Percentiles rank a stretch among this genome's conserved stretches.
These are phyloP conservation scores for Polyporus tsugae DNA, from an alignment of 1,284 basidiomycete genomes.

Conservation along the genomic window DNA sequence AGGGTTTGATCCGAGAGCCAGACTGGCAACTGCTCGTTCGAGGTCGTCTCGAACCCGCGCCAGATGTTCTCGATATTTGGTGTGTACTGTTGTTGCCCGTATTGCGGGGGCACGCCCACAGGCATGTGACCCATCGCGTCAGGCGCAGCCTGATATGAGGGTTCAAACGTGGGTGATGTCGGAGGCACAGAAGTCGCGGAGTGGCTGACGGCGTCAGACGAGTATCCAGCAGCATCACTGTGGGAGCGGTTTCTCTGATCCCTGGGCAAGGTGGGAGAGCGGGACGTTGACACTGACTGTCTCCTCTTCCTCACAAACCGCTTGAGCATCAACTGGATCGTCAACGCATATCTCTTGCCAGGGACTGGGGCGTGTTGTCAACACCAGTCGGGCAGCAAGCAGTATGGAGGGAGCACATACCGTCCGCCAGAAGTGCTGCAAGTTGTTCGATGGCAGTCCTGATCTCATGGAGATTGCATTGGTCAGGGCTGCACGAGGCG, in stretches of 20 bases:
- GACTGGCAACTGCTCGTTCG: slow-evolving; percentile 78
- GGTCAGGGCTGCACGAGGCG: slow-evolving; percentile 68
- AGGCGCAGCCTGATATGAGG: slow-evolving; percentile 37
- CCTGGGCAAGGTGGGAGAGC: slow-evolving; percentile 64
- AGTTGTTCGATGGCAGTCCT: slow-evolving; percentile 82
- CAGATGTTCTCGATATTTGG: slow-evolving; percentile 77
- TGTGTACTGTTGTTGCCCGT: slow-evolving; percentile 42
- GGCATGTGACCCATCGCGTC: slow-evolving; percentile 37
- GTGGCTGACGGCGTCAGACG: slow-evolving; percentile 35
- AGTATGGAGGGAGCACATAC: slow-evolving; percentile 48
- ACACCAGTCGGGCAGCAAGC: slow-evolving; percentile 19
- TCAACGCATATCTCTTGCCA: slow-evolving; percentile 88
- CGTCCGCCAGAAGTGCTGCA: slow-evolving; percentile 76
- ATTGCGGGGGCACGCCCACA: slow-evolving; percentile 41
- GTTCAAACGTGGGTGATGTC: slow-evolving; percentile 44
- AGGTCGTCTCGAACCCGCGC: slow-evolving; percentile 74
- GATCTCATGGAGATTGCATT: slow-evolving; percentile 82
- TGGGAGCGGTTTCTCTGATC: slow-evolving; percentile 45
- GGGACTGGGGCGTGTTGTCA: slow-evolving; percentile 63
- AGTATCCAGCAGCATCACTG: slow-evolving; percentile 37
- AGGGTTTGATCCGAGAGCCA: slow-evolving; percentile 85
- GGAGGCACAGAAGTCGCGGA: slow-evolving; percentile 37
- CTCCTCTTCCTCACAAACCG: slow-evolving; percentile 68
- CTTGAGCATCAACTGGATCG: slow-evolving; percentile 87
- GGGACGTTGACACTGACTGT: slow-evolving; percentile 61